Evolutionary conservation across 1,139 yeast species (phyloP), one percentile per base, ranked within the genome.

Genomic region (Kluyveromyces marxianus): DNA sequence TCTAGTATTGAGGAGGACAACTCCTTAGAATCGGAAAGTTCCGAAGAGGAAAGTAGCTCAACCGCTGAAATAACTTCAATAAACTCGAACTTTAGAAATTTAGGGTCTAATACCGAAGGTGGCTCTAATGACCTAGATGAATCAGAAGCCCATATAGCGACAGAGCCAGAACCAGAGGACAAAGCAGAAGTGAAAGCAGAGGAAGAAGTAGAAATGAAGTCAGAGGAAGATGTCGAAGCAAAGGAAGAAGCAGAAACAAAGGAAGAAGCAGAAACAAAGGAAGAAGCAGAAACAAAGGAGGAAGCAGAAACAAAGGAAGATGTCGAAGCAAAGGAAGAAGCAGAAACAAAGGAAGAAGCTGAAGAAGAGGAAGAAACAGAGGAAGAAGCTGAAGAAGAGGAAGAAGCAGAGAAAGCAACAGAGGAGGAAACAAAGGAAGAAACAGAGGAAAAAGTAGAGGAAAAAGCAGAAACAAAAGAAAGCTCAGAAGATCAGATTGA

Each of bases 401-500:
- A 42, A 21, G 60, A 56, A 37, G 49, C 57, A 3, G 54, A 59
- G 4, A 52, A 53, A 10, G 59, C 54, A 35, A 53, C 50, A 39
- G 50, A 28, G 43, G 25, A 24, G 14, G 30, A 25, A n/a, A 28
- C 26, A n/a, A 24, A 42, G 4, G 3, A 5, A 21, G 39, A 36
- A 3, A 6, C 40, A 2, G 7, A 27, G 4, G 40, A 29, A 21
- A 25, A 41, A 39, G 25, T 6, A 29, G 4, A 25, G 29, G 38
- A 40, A 35, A 38, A 32, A 24, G 34, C 8, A 37, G 32, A 34
- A 2, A 32, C 32, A 10, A 30, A 24, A 26, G 29, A 8, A 6
- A 31, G 6, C 6, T 29, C 31, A 29, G 38, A 36, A 36, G n/a
- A 25, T 41, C 5, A 37, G 35, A 8, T 37, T 44, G 27, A 7